Base-by-base conservation (phyloP, 257 asterid genomes). In the Nicotiana undulata region DNA sequence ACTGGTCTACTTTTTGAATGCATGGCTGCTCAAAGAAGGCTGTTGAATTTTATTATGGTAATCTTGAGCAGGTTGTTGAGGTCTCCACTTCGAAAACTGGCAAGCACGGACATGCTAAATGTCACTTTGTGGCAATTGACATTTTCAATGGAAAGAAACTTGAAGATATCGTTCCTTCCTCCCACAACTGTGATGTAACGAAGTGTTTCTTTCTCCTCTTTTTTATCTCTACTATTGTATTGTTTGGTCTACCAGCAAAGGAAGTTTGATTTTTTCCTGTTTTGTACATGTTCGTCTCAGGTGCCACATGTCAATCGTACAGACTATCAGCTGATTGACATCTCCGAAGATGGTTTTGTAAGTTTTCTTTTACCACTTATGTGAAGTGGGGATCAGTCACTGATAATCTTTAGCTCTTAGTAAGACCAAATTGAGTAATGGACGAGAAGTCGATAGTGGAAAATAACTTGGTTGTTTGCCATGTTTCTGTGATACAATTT, bases 261-360 rank as follows among this genome's bases (percentile, higher is more conserved):
- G 59, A 44, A 18, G 51, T 56, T 70, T 58, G 5, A 59, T 1
- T 49, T 28, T 6, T 15, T 16, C 76, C 55, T 7, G 15, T 46
- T 49, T 26, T 49, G 22, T 3, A 13, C 82, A 24, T 37, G 52
- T 61, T 67, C 34, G 63, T 68, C 8, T 60, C 88, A 88, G 89
- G 89, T 83, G 22, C 91, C 91, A 5, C 91, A 88, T 86, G 91
- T 88, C 11, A 88, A 86, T 65, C 91, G 91, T 79, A 68, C 87
- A 3, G 91, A 88, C 68, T 86, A 86, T 68, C 91, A 88, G 88
- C 80, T 88, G 77, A 93, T 93, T 79, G 96, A 93, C 86, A 93
- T 93, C 80, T 87, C 93, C 55, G 97, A 93, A 83, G 97, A 93
- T 90, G 97, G 97, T 31, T 93, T 93, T 86, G 98, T 93, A 85